Evolutionary conservation across 768 basidiomycete species (phyloP), one percentile per base, ranked within the genome.

Genomic region (Russula dissimulans): DNA sequence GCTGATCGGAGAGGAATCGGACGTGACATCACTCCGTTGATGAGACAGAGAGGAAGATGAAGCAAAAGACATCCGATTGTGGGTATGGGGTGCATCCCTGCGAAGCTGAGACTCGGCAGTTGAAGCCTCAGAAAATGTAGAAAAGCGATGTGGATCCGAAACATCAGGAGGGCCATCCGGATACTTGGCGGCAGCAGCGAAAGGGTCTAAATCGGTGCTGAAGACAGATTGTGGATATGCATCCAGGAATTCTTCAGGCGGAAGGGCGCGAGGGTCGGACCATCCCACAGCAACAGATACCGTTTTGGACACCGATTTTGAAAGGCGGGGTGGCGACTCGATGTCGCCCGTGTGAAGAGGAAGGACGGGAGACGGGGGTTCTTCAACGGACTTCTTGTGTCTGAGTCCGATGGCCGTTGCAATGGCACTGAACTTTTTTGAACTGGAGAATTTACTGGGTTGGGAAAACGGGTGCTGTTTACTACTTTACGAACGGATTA

Each of bases 161-260:
- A 71, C 45, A 46, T 70, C 66, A 55, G 62, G 74, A 72, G 71
- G 69, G 71, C 73, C 31, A 65, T 78, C 64, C 26, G 79, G 68
- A 39, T 80, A 74, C 45, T 75, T 74, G 46, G 76, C 75, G 18
- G 79, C 76, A 34, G 81, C 76, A 31, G 81, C 82, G 66, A 87
- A 86, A 5, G 85, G 85, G 72, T 87, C 85, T 7, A 74, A 60
- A 65, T 87, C 86, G 10, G 84, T 75, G 4, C 84, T 84, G 55
- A 86, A 68, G 57, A 87, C 71, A 2, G 86, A 86, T 43, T 79
- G 77, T 69, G 46, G 61, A 60, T 53, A 74, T 65, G 64, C 69
- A 66, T 56, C 67, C 56, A 22, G 65, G 60, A 32, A 65, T 17
- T 63, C 63, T 65, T 86, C 84, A 17, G 83, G 84, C 44, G 71